Base-by-base conservation (phyloP, 1,284 basidiomycete species). In the Cystobasidiaceae sp. region DNA sequence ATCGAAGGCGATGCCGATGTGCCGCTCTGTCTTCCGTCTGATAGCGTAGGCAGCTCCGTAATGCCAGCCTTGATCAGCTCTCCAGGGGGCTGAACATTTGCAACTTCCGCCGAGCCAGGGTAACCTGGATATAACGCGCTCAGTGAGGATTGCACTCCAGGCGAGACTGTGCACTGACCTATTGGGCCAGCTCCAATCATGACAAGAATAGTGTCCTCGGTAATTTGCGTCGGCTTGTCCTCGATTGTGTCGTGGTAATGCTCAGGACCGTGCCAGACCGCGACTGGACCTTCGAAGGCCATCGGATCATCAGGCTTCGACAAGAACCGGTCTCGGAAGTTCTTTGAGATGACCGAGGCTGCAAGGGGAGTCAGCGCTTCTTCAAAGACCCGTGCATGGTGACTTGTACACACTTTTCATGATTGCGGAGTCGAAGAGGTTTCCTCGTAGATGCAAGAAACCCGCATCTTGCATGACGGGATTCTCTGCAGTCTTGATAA, bases 81-180 rank as follows among this genome's bases (percentile, higher is more conserved):
- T n/a, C 75, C 76, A 0, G 77, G 77, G 2, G 77, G 77, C 49
- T 77, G 75, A 76, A 78, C 77, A 64, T 78, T 78, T 48, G 77
- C 77, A 13, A 78, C 77, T 68, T 55, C 51, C 28, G 54, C 61
- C 30, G 61, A 37, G 30, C 60, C 41, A 21, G 48, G 49, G 25
- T 51, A 52, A 4, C 25, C 52, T 28, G n/a, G 52, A 21, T n/a
- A n/a, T n/a, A n/a, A n/a, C n/a, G n/a, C n/a, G n/a, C n/a, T 41
- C 32, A 41, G 8, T 27, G 27, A 15, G 27, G 21, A 32, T 15
- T 11, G 15, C 8, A 9, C 21, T 48, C 8, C n/a, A n/a, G 45
- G 45, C 77, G 0, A 74, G 72, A 27, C 76, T 76, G 1, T 75
- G 77, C 37, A 39, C 65, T 78, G 76, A 9, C 77, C 77, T 17